Percentiles rank a stretch among this genome's conserved stretches.
Evolutionary conservation across 139 green algal genomes (phyloP).

Genomic region (Chlamydomonas eustigma): DNA sequence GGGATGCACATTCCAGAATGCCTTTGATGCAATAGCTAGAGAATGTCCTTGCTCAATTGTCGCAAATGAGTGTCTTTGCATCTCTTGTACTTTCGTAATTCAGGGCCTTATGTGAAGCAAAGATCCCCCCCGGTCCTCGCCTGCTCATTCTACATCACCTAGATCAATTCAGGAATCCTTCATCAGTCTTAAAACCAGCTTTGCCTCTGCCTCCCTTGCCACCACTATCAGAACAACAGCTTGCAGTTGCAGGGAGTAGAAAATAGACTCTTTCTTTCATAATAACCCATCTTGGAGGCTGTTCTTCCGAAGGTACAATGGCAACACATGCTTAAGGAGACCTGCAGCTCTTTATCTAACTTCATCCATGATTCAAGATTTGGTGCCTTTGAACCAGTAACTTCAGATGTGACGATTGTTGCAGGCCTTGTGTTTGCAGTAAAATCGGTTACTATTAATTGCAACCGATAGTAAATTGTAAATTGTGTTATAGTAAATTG

Average conservation of each 20-base stretch:
- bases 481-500: too few relatives aligned
- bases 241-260: neutral
- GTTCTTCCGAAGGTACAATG: too few relatives aligned
- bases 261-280: too few relatives aligned
- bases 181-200: conserved; percentile 64
- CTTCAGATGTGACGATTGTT: too few relatives aligned
- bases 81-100: neutral
- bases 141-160: conserved; percentile 94
- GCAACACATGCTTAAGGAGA: too few relatives aligned
- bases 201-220: conserved; percentile 47
- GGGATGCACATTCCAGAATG: neutral
- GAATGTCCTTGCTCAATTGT: neutral
- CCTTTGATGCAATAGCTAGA: neutral
- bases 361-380: too few relatives aligned
- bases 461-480: too few relatives aligned
- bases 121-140: conserved; percentile 86
- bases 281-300: too few relatives aligned
- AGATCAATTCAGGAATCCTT: conserved; percentile 61
- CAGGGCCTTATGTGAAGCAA: conserved; percentile 73
- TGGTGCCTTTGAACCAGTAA: too few relatives aligned
- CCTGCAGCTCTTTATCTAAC: too few relatives aligned
- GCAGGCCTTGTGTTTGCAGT: too few relatives aligned
- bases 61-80: neutral
- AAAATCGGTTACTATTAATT: too few relatives aligned
- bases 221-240: neutral